Conservation (phyloP, 352 stramenopile genomes). For the Globisporangium emineosum region DNA sequence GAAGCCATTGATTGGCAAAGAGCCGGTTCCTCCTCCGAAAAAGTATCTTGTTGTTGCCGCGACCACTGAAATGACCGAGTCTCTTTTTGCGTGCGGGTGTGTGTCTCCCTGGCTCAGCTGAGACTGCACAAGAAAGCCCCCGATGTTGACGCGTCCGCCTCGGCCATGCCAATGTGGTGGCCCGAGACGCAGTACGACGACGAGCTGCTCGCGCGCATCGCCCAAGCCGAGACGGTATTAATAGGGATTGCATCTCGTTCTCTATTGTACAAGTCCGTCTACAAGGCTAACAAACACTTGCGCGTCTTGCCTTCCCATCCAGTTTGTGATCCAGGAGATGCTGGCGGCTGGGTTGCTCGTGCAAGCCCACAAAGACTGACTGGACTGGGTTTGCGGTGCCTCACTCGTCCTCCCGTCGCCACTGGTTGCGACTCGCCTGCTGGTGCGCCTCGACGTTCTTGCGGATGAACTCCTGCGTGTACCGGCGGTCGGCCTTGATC, state of each 20-base stretch:
- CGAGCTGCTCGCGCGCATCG: conserved; percentile 33
- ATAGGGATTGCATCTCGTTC: not conserved
- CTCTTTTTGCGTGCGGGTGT: not conserved
- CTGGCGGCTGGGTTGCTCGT: conserved; percentile 4
- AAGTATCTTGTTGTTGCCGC: not conserved
- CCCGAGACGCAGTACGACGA: conserved; percentile 40
- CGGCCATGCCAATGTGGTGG: conserved; percentile 49
- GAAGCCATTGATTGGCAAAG: not conserved
- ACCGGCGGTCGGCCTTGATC: conserved; percentile 53
- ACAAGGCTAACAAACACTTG: too few species aligned
- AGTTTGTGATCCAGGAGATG: conserved; percentile 21
- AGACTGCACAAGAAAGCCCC: conserved; percentile 28
- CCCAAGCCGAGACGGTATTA: conserved; percentile 39
- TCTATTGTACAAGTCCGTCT: conserved; percentile 3
- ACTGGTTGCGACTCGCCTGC: conserved; percentile 27
- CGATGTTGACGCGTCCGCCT: not conserved
- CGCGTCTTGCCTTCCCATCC: not conserved
- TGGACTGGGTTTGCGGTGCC: not conserved
- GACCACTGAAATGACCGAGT: not conserved
- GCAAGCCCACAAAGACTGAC: not conserved
- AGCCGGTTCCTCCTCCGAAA: not conserved
- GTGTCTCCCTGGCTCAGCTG: conserved; percentile 19
- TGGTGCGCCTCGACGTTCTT: conserved; percentile 46
- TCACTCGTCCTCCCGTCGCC: not conserved
- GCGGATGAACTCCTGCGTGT: conserved; percentile 67